phyloP scores from a whole-genome alignment of 1,284 basidiomycete species.

The Heterobasidion annosum region DNA sequence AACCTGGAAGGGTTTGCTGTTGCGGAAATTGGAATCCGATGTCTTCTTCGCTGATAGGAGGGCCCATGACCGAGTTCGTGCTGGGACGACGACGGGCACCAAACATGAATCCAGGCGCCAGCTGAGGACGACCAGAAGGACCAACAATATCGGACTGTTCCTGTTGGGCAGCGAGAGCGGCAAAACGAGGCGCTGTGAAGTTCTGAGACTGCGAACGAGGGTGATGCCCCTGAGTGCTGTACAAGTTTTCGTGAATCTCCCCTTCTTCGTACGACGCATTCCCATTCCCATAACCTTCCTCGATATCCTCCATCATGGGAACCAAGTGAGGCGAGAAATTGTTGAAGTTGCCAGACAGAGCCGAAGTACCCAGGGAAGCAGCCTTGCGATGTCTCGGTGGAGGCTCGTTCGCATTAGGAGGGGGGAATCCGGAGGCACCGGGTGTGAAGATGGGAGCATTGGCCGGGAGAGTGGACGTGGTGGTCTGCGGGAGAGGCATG shows the following conservation, averaged over 20 bases:
- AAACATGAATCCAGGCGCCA: constrained; percentile 85
- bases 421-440: constrained; percentile 47
- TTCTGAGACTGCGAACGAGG: constrained; percentile 68
- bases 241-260: constrained; percentile 56
- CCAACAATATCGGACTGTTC: constrained; percentile 48
- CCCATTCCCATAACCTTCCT: constrained; percentile 40
- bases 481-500: constrained; percentile 33
- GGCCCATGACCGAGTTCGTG: constrained; percentile 45
- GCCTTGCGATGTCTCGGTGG: constrained; percentile 71
- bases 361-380: constrained; percentile 55
- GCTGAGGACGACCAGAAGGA: constrained; percentile 79
- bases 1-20: constrained; percentile 40
- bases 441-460: constrained; percentile 69
- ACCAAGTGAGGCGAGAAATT: constrained; percentile 71
- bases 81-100: constrained; percentile 53
- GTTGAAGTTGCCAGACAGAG: constrained; percentile 50
- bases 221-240: constrained; percentile 44
- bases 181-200: constrained; percentile 83
- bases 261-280: constrained; percentile 60
- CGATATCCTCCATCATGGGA: constrained; percentile 72
- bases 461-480: constrained; percentile 41
- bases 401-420: constrained; percentile 33
- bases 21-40: constrained; percentile 77
- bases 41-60: constrained; percentile 73
- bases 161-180: constrained; percentile 69